Evolutionary conservation across 495 filamentous ascomycete genomes (phyloP).

Genomic region (Cairneyella variabilis): DNA sequence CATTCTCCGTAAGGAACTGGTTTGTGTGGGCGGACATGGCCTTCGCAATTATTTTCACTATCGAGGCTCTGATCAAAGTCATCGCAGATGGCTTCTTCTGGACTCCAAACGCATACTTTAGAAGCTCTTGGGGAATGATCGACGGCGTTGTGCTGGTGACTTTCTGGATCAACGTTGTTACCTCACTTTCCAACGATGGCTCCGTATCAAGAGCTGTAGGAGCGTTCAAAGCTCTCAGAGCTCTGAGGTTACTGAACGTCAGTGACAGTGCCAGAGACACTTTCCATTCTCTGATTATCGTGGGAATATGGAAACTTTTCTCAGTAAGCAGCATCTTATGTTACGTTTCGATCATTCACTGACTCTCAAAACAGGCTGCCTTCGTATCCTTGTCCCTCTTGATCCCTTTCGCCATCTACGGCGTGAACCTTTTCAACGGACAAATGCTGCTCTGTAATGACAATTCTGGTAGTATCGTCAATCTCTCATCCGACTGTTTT

Average conservation of each 20-base stretch:
- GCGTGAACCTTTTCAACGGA: constrained; percentile 86
- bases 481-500: constrained; percentile 71
- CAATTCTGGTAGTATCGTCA: constrained; percentile 39
- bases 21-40: constrained; percentile 89
- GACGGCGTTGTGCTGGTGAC: constrained; percentile 91
- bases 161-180: constrained; percentile 91
- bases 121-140: constrained; percentile 95
- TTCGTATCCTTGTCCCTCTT: constrained; percentile 92
- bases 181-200: constrained; percentile 72
- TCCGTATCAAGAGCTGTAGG: constrained; percentile 85
- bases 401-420: constrained; percentile 95
- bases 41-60: constrained; percentile 82
- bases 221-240: constrained; percentile 97
- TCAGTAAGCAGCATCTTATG: constrained; percentile 12
- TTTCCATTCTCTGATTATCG: constrained; percentile 92
- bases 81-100: constrained; percentile 95
- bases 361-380: constrained; percentile 52
- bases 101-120: constrained; percentile 96
- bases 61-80: constrained; percentile 89
- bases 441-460: constrained; percentile 83
- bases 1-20: constrained; percentile 67
- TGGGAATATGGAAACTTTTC: constrained; percentile 88
- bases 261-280: constrained; percentile 94
- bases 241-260: constrained; percentile 86
- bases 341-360: constrained; percentile 9